Base-by-base conservation (phyloP, 2,329 filamentous ascomycete genomes). In the Pseudofabraea citricarpa region DNA sequence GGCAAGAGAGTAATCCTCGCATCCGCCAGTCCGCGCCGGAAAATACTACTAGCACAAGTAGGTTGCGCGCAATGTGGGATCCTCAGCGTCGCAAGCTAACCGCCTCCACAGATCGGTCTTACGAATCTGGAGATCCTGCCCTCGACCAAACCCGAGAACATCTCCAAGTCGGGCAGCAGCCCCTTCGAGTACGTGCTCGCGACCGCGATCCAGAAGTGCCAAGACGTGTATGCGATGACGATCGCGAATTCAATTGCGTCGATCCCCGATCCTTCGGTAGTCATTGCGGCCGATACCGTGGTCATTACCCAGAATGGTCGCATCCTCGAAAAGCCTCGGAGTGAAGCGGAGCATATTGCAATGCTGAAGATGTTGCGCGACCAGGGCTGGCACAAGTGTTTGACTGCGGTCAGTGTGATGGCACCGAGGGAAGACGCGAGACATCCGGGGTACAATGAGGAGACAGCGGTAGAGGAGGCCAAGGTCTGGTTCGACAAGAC, bases 181-280 rank as follows among this genome's bases (percentile, higher is more conserved):
- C 88, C 93, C 1, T 86, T 87, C 63, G 90, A 95, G 68, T 98
- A 98, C 69, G 93, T 96, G 16, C 74, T 90, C 12, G 81, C 83
- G 45, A 98, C 93, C 2, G 91, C 91, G 3, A 79, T 80, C 18
- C 79, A 85, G 55, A 98, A 98, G 67, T 87, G 84, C 40, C 75
- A 89, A 33, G 77, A 85, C 36, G 87, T 97, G 39, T 67, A 68
- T 48, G 56, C 57, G 5, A 59, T 60, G 7, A 51, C 66, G 2
- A 50, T 69, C 5, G 60, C 63, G 9, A 70, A 69, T 44, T 59
- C 60, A 6, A 59, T 65, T 19, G 63, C 60, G 33, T 61, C 59
- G 1, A 60, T 49, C 32, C 59, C 38, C 33, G 93, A 96, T 54
- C 90, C 90, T 0, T 84, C 81, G 6, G 73, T 97, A 13, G 88